Evolutionary conservation across 1,139 yeast species (phyloP).

Genomic region (Pichia sp.): DNA sequence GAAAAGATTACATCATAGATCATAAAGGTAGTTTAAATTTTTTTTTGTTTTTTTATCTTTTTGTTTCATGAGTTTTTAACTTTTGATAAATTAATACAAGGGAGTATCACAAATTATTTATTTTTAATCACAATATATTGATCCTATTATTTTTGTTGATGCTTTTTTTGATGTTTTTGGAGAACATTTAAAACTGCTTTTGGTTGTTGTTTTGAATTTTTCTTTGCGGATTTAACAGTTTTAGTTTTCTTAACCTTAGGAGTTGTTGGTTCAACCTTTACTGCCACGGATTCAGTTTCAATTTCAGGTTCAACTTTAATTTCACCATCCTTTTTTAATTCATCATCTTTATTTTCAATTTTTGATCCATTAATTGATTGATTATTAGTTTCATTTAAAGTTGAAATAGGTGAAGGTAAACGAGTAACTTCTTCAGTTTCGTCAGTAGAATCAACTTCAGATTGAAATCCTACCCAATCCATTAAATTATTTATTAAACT

Average conservation of each 20-base stretch:
- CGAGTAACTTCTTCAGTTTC: constrained; percentile 10
- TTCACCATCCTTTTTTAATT: not conserved
- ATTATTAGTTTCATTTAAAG: not conserved
- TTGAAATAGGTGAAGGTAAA: constrained; percentile 1
- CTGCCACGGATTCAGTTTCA: not conserved
- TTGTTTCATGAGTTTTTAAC: too few relatives aligned
- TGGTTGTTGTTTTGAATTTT: constrained; percentile 3
- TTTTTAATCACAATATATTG: not conserved
- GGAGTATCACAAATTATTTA: not conserved
- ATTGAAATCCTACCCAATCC: constrained; percentile 53
- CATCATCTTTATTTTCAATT: not conserved
- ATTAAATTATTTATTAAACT: constrained; percentile 57
- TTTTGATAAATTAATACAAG: not conserved
- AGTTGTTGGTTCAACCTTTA: not conserved
- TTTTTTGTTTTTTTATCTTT: too few relatives aligned
- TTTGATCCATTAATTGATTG: not conserved
- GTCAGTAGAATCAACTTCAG: constrained; percentile 18
- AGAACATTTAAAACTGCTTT: constrained; percentile 1
- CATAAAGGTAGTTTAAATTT: too few relatives aligned
- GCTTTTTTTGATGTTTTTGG: constrained; percentile 1
- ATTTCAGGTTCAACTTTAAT: not conserved
- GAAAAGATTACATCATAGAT: too few relatives aligned
- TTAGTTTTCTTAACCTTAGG: not conserved
- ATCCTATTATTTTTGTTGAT: not conserved
- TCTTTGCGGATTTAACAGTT: constrained; percentile 7